Evolutionary conservation across 2,329 filamentous ascomycete species (phyloP).

Genomic region (Knufia petricola): DNA sequence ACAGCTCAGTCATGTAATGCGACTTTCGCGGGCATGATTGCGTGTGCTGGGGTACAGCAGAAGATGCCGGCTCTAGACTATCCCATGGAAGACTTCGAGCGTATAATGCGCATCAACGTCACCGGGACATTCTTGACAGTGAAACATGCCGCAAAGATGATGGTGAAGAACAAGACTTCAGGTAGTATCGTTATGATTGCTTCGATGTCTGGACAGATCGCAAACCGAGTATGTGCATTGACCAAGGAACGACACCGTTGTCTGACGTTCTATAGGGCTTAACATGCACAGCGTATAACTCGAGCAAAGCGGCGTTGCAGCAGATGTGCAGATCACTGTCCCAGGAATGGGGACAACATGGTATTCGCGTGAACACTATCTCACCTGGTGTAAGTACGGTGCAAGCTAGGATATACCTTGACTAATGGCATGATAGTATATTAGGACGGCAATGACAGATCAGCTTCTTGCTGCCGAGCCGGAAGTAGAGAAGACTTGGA

Average conservation of each 20-base stretch:
- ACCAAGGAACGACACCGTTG: neutral
- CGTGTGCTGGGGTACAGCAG: constrained; percentile 64
- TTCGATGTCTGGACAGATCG: constrained; percentile 52
- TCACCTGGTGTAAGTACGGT: constrained; percentile 29
- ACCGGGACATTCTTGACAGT: constrained; percentile 55
- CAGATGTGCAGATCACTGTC: constrained; percentile 39
- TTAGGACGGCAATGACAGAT: constrained; percentile 39
- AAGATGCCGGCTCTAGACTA: constrained; percentile 78
- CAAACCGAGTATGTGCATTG: constrained; percentile 34
- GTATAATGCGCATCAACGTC: constrained; percentile 53
- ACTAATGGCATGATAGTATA: constrained; percentile 28
- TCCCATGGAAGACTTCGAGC: constrained; percentile 49
- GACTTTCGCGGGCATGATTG: constrained; percentile 37
- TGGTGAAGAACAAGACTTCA: constrained; percentile 49
- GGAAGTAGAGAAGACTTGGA: constrained; percentile 51
- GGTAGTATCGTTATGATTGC: constrained; percentile 56
- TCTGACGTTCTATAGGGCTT: constrained; percentile 25
- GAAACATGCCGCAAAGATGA: constrained; percentile 53
- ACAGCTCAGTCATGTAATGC: no score
- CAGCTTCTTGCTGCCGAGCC: constrained; percentile 40
- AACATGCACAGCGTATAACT: constrained; percentile 41
- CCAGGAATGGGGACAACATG: constrained; percentile 37
- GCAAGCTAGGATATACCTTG: constrained; percentile 30
- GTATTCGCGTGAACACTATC: constrained; percentile 41
- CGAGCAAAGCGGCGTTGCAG: constrained; percentile 39